Evolutionary conservation across 495 filamentous ascomycete species (phyloP).

Genomic region (Aspergillus funiculosus): DNA sequence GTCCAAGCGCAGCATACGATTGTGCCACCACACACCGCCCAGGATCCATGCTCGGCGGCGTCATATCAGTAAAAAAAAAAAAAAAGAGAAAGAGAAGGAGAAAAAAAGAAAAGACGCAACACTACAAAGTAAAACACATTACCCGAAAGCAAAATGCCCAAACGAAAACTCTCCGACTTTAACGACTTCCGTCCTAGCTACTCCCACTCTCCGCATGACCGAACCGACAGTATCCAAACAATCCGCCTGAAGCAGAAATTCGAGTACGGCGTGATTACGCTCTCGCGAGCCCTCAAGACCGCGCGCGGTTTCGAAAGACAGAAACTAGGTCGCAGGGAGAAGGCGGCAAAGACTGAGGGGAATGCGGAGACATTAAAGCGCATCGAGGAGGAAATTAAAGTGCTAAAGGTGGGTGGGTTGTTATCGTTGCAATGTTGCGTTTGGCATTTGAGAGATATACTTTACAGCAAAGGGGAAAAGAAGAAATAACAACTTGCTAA

Average conservation of each 20-base stretch:
- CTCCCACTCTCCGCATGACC: slow-evolving; percentile 3
- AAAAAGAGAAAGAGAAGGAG: neutral
- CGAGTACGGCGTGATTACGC: slow-evolving; percentile 50
- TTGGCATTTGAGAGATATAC: no score
- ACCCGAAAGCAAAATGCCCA: slow-evolving; percentile 33
- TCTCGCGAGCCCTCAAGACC: slow-evolving; percentile 66
- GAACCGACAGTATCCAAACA: slow-evolving; percentile 30
- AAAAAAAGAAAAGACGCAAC: neutral
- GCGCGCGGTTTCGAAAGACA: slow-evolving; percentile 87
- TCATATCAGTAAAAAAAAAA: no score
- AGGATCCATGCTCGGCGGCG: no score
- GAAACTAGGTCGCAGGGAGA: slow-evolving; percentile 72
- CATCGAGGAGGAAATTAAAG: slow-evolving; percentile 66
- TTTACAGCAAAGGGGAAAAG: no score
- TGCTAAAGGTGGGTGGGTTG: slow-evolving; percentile 57
- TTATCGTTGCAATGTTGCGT: no score
- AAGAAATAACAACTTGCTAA: no score
- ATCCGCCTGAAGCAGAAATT: slow-evolving; percentile 50
- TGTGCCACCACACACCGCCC: no score
- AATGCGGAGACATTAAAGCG: slow-evolving; percentile 40
- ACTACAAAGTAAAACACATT: neutral
- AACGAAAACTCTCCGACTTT: slow-evolving; percentile 43
- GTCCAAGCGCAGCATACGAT: no score
- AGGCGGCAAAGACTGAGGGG: slow-evolving; percentile 52
- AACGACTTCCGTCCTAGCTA: slow-evolving; percentile 11